Evolutionary conservation across 1,284 basidiomycete species (phyloP).

Genomic region (Leucoagaricus sp.): DNA sequence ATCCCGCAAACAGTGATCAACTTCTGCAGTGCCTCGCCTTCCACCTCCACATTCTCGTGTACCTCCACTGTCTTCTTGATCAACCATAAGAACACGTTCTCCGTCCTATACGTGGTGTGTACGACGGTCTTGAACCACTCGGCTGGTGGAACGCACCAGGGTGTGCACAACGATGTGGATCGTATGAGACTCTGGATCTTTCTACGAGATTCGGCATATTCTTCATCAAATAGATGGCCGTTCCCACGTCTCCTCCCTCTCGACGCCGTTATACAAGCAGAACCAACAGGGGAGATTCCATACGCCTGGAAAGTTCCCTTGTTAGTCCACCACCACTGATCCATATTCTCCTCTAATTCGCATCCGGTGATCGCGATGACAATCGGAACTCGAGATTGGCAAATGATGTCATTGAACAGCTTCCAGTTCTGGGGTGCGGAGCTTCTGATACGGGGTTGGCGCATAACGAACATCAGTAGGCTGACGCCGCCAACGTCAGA

Average conservation of each 20-base stretch:
- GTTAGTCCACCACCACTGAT: constrained; percentile 19
- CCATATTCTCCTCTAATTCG: constrained; percentile 18
- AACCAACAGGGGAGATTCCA: constrained; percentile 25
- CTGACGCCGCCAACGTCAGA: constrained; percentile 23
- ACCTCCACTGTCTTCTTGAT: background rate
- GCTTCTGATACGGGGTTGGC: constrained; percentile 33
- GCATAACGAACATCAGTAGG: constrained; percentile 43
- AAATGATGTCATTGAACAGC: constrained; percentile 18
- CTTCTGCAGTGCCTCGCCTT: background rate
- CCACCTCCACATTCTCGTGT: background rate
- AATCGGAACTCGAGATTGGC: constrained; percentile 16
- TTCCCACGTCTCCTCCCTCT: constrained; percentile 20
- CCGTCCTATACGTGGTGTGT: background rate
- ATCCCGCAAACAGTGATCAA: constrained; percentile 3
- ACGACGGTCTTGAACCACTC: constrained; percentile 15
- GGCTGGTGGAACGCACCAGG: constrained; percentile 12
- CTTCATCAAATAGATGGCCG: constrained; percentile 12
- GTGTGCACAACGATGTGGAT: background rate
- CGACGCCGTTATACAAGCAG: constrained; percentile 39
- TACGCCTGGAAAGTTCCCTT: constrained; percentile 5
- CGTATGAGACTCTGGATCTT: constrained; percentile 10
- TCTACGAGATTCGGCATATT: constrained; percentile 13
- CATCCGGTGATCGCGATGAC: constrained; percentile 18
- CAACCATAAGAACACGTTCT: background rate
- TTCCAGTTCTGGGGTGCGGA: constrained; percentile 17